Conservation (phyloP, 306 rosid species). For the Sechiopsis laciniata region DNA sequence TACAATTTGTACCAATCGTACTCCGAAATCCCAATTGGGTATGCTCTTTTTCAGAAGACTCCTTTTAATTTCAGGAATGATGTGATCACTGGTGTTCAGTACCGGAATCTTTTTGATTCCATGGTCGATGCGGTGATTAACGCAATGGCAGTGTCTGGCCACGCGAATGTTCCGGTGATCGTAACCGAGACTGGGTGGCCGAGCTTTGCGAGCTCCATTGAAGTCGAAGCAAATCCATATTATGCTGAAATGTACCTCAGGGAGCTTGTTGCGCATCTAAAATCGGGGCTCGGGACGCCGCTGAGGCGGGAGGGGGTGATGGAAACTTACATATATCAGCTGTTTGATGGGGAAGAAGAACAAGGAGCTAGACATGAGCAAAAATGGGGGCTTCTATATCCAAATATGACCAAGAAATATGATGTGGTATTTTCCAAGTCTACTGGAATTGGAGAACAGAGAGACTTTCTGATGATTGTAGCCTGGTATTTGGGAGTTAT, state of each 20-base stretch:
- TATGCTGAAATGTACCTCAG: slow-evolving; percentile 68
- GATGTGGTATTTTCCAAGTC: slow-evolving; percentile 48
- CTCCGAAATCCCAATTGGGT: slow-evolving; percentile 59
- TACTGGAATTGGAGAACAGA: neutral
- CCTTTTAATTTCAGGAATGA: slow-evolving; percentile 80
- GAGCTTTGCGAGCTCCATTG: slow-evolving; percentile 33
- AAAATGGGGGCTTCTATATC: slow-evolving; percentile 65
- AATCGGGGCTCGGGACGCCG: slow-evolving; percentile 63
- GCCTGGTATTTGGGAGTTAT: slow-evolving; percentile 18
- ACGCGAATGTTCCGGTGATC: slow-evolving; percentile 46
- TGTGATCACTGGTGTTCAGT: slow-evolving; percentile 60
- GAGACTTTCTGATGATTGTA: slow-evolving; percentile 11
- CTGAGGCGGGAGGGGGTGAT: slow-evolving; percentile 57
- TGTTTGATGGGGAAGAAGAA: slow-evolving; percentile 47
- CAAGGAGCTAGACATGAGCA: slow-evolving; percentile 25
- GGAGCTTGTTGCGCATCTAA: slow-evolving; percentile 54
- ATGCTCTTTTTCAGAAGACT: slow-evolving; percentile 61
- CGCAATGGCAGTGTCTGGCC: slow-evolving; percentile 60
- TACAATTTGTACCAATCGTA: slow-evolving; percentile 60
- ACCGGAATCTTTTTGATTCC: slow-evolving; percentile 67
- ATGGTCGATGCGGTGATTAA: slow-evolving; percentile 66
- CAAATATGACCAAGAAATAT: slow-evolving; percentile 61
- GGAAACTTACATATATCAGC: slow-evolving; percentile 54
- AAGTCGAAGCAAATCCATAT: slow-evolving; percentile 53
- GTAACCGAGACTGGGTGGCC: slow-evolving; percentile 97